phyloP scores from a whole-genome alignment of 2,329 filamentous ascomycete species.

The Nemania serpens region DNA sequence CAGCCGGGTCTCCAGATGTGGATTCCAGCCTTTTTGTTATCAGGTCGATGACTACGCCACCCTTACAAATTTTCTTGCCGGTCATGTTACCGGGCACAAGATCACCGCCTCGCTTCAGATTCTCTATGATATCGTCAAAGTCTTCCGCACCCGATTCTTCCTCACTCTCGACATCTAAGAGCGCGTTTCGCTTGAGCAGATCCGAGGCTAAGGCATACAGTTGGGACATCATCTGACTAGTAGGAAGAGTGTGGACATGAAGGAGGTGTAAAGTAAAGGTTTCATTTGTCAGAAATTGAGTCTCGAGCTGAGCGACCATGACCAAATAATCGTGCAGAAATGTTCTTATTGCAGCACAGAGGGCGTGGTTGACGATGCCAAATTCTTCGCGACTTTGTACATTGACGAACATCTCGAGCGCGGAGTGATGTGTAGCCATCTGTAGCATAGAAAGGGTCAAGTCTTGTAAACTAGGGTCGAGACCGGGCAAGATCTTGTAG shows the following conservation, averaged over 20 bases:
- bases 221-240: constrained; percentile 88
- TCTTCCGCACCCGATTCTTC: constrained; percentile 79
- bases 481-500: constrained; percentile 78
- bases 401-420: constrained; percentile 90
- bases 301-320: constrained; percentile 90
- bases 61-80: constrained; percentile 92
- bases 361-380: constrained; percentile 90
- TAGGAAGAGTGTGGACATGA: constrained; percentile 88
- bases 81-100: constrained; percentile 77
- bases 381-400: constrained; percentile 92
- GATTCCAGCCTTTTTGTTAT: constrained; percentile 83
- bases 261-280: constrained; percentile 92
- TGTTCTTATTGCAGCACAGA: constrained; percentile 93
- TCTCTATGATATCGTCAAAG: constrained; percentile 91
- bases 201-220: constrained; percentile 87
- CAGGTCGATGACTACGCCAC: constrained; percentile 89
- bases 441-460: constrained; percentile 86
- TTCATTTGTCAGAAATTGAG: constrained; percentile 86
- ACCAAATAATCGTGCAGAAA: constrained; percentile 92
- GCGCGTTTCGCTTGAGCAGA: constrained; percentile 82
- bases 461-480: constrained; percentile 91
- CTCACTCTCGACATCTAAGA: constrained; percentile 78
- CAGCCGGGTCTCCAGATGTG: constrained; percentile 92
- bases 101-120: constrained; percentile 83
- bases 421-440: constrained; percentile 91